phyloP scores from a whole-genome alignment of 2,329 filamentous ascomycete genomes.

The Biscogniauxia marginata region DNA sequence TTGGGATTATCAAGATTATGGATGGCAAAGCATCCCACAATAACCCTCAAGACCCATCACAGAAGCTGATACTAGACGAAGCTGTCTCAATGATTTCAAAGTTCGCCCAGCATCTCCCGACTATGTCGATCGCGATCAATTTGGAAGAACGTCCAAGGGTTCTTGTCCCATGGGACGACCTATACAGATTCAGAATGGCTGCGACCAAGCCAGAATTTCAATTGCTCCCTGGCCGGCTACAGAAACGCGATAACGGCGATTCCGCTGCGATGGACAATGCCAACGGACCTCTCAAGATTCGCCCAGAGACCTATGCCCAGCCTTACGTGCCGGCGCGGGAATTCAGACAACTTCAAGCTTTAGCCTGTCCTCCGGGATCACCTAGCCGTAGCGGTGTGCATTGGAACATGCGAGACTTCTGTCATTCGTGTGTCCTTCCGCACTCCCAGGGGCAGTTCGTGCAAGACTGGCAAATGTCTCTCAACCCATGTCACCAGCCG shows the following conservation, averaged over 20 bases:
- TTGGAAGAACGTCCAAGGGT: constrained; percentile 72
- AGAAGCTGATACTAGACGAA: constrained; percentile 40
- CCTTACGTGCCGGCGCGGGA: constrained; percentile 24
- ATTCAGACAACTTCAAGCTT: constrained; percentile 34
- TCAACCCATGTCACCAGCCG: constrained; percentile 73
- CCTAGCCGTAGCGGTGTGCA: constrained; percentile 55
- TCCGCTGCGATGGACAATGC: neutral
- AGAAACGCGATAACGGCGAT: constrained; percentile 14
- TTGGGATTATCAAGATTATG: constrained; percentile 57
- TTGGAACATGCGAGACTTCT: constrained; percentile 65
- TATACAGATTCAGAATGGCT: constrained; percentile 28
- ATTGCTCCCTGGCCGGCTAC: constrained; percentile 52
- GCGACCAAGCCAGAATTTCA: constrained; percentile 36
- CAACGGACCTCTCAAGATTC: constrained; percentile 1
- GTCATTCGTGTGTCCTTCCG: constrained; percentile 58
- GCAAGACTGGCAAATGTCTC: constrained; percentile 61
- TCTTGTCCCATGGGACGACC: constrained; percentile 67
- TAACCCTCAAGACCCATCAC: constrained; percentile 31
- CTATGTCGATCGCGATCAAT: constrained; percentile 86
- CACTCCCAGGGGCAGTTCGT: constrained; percentile 69
- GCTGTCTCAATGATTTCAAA: constrained; percentile 64
- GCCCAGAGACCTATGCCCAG: constrained; percentile 3
- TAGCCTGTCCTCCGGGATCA: constrained; percentile 63
- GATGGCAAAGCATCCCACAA: constrained; percentile 56
- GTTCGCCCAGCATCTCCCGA: constrained; percentile 71